Conservation (phyloP, 78 protist genomes). For the slime mould (Dictyostelium discoideum) region DNA sequence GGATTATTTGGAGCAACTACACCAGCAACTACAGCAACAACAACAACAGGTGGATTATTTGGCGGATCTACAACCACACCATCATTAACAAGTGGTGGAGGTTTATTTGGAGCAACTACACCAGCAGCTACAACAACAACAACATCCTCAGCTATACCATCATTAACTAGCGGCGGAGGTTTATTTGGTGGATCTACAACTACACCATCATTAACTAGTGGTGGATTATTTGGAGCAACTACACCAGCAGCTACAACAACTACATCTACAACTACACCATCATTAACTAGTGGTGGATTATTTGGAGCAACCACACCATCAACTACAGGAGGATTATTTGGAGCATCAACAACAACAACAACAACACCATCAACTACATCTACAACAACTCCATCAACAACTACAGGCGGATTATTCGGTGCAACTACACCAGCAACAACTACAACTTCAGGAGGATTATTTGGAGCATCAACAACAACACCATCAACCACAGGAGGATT, state of each 20-base stretch:
- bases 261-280: not conserved
- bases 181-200: no score
- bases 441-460: slow-evolving; percentile 26
- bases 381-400: not conserved
- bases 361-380: slow-evolving; percentile 3
- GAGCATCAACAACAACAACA: slow-evolving; percentile 4
- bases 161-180: no score
- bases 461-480: not conserved
- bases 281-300: not conserved
- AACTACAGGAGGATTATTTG: slow-evolving; percentile 50
- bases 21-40: slow-evolving; percentile 1
- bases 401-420: slow-evolving; percentile 15
- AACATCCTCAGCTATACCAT: no score
- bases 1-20: not conserved
- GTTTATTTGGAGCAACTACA: slow-evolving; percentile 1
- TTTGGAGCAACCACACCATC: slow-evolving; percentile 13
- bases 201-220: no score
- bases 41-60: no score
- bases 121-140: slow-evolving; percentile 16
- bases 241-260: not conserved
- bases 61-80: no score
- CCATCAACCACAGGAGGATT: slow-evolving; percentile 7
- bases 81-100: not conserved
- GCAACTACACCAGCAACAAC: not conserved
- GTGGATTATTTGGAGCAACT: no score